A percentile compares a stretch with the other conserved stretches of the same genome.
Evolutionary conservation across 768 basidiomycete species (phyloP).

Genomic region (button mushroom (Agaricus bisporus)): DNA sequence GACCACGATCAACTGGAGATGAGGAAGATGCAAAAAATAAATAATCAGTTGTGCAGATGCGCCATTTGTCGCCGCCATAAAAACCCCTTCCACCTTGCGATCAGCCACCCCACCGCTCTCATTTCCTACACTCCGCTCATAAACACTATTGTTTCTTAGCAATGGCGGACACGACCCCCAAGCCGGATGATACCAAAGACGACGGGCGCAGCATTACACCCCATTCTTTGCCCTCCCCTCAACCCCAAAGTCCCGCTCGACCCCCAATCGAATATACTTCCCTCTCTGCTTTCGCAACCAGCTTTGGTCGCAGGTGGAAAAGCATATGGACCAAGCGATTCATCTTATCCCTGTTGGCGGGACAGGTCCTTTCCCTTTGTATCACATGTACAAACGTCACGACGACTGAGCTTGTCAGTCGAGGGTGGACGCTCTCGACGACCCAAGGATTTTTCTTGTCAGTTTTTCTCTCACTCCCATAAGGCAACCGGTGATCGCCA

Average conservation of each 20-base stretch:
- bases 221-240: neutral
- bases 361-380: slow-evolving; percentile 80
- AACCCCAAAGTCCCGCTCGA: slow-evolving; percentile 20
- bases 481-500: neutral
- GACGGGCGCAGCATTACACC: slow-evolving; percentile 6
- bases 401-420: slow-evolving; percentile 58
- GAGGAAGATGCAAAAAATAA: no score
- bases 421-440: slow-evolving; percentile 16
- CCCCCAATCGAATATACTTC: slow-evolving; percentile 69
- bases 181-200: neutral
- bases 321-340: slow-evolving; percentile 80
- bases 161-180: no score
- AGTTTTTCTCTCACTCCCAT: slow-evolving; percentile 20
- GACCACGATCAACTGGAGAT: no score
- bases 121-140: no score
- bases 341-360: slow-evolving; percentile 61
- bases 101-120: no score
- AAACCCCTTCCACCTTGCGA: no score
- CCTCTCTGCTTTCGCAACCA: slow-evolving; percentile 42
- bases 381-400: slow-evolving; percentile 88
- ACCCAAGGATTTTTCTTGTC: slow-evolving; percentile 79
- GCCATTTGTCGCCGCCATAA: no score
- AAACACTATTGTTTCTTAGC: no score
- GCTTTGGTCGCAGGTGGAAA: slow-evolving; percentile 53
- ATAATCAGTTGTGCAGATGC: no score